Conservation (phyloP, 2,329 filamentous ascomycete genomes). For the Hirsutella thompsonii region DNA sequence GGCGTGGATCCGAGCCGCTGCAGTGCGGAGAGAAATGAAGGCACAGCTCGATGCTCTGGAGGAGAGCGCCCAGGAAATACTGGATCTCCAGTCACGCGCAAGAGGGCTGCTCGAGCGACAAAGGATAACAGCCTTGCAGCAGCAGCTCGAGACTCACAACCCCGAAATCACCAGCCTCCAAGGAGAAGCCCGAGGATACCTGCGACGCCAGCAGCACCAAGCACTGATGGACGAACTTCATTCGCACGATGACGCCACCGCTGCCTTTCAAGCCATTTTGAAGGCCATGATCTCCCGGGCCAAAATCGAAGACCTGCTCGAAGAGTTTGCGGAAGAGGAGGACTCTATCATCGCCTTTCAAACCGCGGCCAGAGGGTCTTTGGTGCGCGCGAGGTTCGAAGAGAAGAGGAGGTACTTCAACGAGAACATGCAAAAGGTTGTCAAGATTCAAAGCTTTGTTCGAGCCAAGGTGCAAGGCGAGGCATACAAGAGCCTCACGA, state of each 20-base stretch:
- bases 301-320: constrained; percentile 60
- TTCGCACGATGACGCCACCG: constrained; percentile 52
- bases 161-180: constrained; percentile 50
- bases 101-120: constrained; percentile 49
- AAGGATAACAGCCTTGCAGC: constrained; percentile 32
- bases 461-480: constrained; percentile 91
- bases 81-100: constrained; percentile 43
- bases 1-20: constrained; percentile 38
- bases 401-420: constrained; percentile 84
- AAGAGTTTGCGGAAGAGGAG: constrained; percentile 72
- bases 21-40: constrained; percentile 36
- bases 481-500: constrained; percentile 93
- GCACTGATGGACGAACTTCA: constrained; percentile 57
- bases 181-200: constrained; percentile 50
- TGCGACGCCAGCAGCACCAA: constrained; percentile 46
- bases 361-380: constrained; percentile 55
- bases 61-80: constrained; percentile 29
- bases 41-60: constrained; percentile 34
- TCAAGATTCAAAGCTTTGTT: constrained; percentile 97
- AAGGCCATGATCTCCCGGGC: constrained; percentile 70
- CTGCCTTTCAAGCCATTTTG: constrained; percentile 59
- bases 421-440: constrained; percentile 96
- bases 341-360: constrained; percentile 65
- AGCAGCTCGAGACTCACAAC: constrained; percentile 45
- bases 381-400: constrained; percentile 63